Base-by-base conservation (phyloP, 805 yeast species). In the Ogataea dorogensis region DNA sequence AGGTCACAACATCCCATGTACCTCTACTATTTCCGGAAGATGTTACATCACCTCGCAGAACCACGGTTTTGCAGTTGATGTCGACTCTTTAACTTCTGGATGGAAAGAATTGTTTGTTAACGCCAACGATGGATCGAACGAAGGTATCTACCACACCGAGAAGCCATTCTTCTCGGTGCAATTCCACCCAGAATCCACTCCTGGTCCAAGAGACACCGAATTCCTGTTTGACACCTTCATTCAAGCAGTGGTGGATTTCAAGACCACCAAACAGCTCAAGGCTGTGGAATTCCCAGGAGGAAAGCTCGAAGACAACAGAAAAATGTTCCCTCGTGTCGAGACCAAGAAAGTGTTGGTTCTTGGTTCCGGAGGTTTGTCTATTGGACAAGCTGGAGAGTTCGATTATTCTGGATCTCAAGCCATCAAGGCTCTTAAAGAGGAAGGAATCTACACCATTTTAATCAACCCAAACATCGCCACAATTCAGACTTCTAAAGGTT, bases 381-480 rank as follows among this genome's bases (percentile, higher is more conserved):
- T 93, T 61, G 98, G 98, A 50, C 98, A 93, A 71, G 98, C 98
- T 47, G 98, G 98, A 66, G 98, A 93, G 68, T 93, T 93, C 58
- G 98, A 93, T 64, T 93, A 93, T 69, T 88, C 97, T 29, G 98
- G 98, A 58, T 87, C 96, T 38, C 98, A 93, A 69, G 98, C 98
- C 42, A 93, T 93, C 67, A 93, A 93, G 68, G 98, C 98, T 30
- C 74, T 93, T 67, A 91, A 87, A 65, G 97, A 93, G 70, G 98
- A 89, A 68, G 96, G 96, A 44, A 93, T 91, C 48, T 87, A 91
- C 73, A 89, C 98, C 39, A 82, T 93, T 50, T 75, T 93, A 58
- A 89, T 93, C 59, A 93, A 93, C 66, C 98, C 98, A 40, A 93
- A 93, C 65, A 93, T 93, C 61, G 98, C 98, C 36, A 93, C 98